Evolutionary conservation across 1,284 basidiomycete genomes (phyloP).

Genomic region (Ganoderma lingzhi): DNA sequence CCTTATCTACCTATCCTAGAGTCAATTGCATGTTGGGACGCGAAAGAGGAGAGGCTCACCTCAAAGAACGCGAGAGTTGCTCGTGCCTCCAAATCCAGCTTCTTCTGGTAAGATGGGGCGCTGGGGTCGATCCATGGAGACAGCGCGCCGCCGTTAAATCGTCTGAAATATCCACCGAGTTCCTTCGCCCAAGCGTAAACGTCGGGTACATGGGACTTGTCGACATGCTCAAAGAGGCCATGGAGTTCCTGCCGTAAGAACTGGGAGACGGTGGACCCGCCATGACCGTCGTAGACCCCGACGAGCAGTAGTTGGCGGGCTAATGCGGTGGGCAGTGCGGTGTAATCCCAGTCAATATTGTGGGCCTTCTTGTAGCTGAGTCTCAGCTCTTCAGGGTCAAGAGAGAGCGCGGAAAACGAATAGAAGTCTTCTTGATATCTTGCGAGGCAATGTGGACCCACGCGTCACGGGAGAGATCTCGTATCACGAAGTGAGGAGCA

Average conservation of each 20-base stretch:
- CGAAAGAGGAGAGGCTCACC: slow-evolving; percentile 51
- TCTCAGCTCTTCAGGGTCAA: slow-evolving; percentile 78
- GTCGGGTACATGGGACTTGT: slow-evolving; percentile 74
- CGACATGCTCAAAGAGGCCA: slow-evolving; percentile 78
- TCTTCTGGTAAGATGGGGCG: slow-evolving; percentile 49
- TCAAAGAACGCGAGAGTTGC: slow-evolving; percentile 88
- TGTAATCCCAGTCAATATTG: slow-evolving; percentile 76
- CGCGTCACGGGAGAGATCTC: slow-evolving; percentile 3
- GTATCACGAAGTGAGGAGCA: slow-evolving; percentile 9
- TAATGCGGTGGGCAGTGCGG: slow-evolving; percentile 61
- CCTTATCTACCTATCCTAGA: slow-evolving; percentile 62
- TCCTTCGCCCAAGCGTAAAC: slow-evolving; percentile 81
- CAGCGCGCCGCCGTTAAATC: slow-evolving; percentile 84
- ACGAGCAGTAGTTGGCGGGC: slow-evolving; percentile 84
- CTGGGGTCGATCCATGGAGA: slow-evolving; percentile 65
- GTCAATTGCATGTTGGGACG: background rate
- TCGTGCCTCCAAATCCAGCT: slow-evolving; percentile 84
- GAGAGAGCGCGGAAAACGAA: slow-evolving; percentile 74
- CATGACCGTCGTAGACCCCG: slow-evolving; percentile 85
- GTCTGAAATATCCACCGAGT: slow-evolving; percentile 88
- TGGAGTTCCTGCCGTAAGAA: slow-evolving; percentile 83
- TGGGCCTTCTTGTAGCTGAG: slow-evolving; percentile 68
- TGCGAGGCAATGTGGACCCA: slow-evolving; percentile 7
- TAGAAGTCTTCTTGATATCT: slow-evolving; percentile 88
- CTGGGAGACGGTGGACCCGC: slow-evolving; percentile 48